Conservation (phyloP, 768 basidiomycete genomes). For the Psilocybe azurescens region DNA sequence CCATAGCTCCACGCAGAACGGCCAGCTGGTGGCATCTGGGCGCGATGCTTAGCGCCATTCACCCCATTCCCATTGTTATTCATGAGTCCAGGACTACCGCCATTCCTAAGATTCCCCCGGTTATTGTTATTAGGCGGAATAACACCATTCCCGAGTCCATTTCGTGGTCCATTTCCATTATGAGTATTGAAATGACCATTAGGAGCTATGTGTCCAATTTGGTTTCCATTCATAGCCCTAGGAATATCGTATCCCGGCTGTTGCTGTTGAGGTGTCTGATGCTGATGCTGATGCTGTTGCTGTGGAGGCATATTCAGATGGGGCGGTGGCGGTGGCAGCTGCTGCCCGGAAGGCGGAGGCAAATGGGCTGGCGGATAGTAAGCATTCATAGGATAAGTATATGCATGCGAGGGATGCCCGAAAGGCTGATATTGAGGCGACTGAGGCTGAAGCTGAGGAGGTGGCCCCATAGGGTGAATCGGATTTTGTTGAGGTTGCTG, state of each 20-base stretch:
- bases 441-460: constrained; percentile 33
- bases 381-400: constrained; percentile 33
- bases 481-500: constrained; percentile 35
- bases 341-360: constrained; percentile 27
- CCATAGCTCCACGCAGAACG: constrained; percentile 75
- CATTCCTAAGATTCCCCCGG: constrained; percentile 31
- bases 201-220: constrained; percentile 19
- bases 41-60: constrained; percentile 30
- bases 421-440: constrained; percentile 42
- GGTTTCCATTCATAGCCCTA: constrained; percentile 35
- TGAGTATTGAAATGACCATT: constrained; percentile 24
- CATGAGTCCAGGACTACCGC: constrained; percentile 21
- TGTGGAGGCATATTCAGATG: constrained; percentile 24
- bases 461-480: constrained; percentile 24
- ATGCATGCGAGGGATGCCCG: constrained; percentile 34
- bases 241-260: constrained; percentile 28
- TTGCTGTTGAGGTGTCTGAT: constrained; percentile 20
- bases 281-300: constrained; percentile 15
- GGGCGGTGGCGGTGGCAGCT: constrained; percentile 32
- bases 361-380: constrained; percentile 33
- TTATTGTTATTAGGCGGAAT: constrained; percentile 32
- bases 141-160: constrained; percentile 36
- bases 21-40: constrained; percentile 41
- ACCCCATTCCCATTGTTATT: constrained; percentile 19
- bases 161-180: constrained; percentile 28